phyloP scores from a whole-genome alignment of 768 basidiomycete genomes.

The Solioccasus polychromus region DNA sequence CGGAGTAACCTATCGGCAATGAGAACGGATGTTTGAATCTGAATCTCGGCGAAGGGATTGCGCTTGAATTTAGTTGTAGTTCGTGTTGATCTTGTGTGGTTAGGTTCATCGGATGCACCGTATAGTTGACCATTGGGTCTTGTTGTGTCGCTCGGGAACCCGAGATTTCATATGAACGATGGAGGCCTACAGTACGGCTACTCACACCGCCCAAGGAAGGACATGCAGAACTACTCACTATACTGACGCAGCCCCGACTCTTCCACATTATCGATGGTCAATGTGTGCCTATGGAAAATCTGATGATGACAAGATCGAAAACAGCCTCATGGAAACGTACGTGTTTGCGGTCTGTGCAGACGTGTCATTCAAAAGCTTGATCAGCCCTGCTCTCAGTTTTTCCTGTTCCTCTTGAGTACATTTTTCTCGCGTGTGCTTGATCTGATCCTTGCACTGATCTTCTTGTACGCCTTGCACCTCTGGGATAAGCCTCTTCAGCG shows the following conservation, averaged over 20 bases:
- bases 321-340: conserved; percentile 8
- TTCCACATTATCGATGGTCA: not conserved
- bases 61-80: conserved; percentile 21
- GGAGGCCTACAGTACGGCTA: not conserved
- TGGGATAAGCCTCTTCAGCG: conserved; percentile 8
- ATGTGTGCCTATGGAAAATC: conserved; percentile 13
- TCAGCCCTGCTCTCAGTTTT: conserved; percentile 15
- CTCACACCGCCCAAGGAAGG: no score
- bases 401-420: conserved; percentile 8
- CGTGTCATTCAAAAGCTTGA: conserved; percentile 15
- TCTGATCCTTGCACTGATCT: not conserved
- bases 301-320: not conserved
- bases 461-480: conserved; percentile 11
- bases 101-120: conserved; percentile 27
- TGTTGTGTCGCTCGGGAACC: conserved; percentile 10
- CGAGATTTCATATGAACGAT: not conserved
- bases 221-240: not conserved
- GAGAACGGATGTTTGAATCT: conserved; percentile 12
- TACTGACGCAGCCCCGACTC: conserved; percentile 5
- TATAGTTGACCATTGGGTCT: conserved; percentile 17
- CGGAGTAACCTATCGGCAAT: conserved; percentile 17
- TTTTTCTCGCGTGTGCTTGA: not conserved
- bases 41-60: conserved; percentile 24
- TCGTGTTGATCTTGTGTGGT: conserved; percentile 28
- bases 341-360: conserved; percentile 3